Conservation (phyloP, 805 yeast species). For the Yamadazyma paraphyllophila region DNA sequence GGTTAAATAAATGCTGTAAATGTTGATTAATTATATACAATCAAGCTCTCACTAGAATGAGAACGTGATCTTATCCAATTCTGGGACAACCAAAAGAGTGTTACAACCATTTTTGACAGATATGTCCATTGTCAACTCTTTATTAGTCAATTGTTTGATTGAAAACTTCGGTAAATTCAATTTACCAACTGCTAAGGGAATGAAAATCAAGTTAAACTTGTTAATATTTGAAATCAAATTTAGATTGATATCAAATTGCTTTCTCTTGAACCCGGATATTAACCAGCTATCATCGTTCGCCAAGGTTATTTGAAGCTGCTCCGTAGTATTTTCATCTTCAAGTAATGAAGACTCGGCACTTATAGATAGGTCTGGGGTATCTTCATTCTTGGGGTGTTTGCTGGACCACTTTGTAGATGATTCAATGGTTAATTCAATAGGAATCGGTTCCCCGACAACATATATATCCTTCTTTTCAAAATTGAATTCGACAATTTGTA, state of each 20-base stretch:
- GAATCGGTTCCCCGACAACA: slow-evolving; percentile 64
- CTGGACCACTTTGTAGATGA: slow-evolving; percentile 47
- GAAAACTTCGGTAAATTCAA: slow-evolving; percentile 63
- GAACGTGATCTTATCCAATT: slow-evolving; percentile 58
- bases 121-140: slow-evolving; percentile 57
- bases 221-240: slow-evolving; percentile 4
- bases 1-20: no score
- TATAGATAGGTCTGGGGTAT: slow-evolving; percentile 12
- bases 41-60: slow-evolving; percentile 45
- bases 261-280: slow-evolving; percentile 66
- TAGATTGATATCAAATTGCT: slow-evolving; percentile 42
- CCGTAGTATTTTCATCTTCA: slow-evolving; percentile 10
- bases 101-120: slow-evolving; percentile 70
- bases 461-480: slow-evolving; percentile 43
- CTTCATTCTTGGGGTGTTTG: slow-evolving; percentile 7
- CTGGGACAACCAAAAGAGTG: slow-evolving; percentile 69
- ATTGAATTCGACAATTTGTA: slow-evolving; percentile 55
- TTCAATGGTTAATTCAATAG: slow-evolving; percentile 39
- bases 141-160: slow-evolving; percentile 33
- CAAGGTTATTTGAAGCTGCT: slow-evolving; percentile 46
- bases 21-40: background rate
- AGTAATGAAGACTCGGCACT: slow-evolving; percentile 24
- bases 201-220: slow-evolving; percentile 45
- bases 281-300: slow-evolving; percentile 72
- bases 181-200: slow-evolving; percentile 78